Evolutionary conservation across 2,329 filamentous ascomycete species (phyloP).

Genomic region (Aulographum hederae): DNA sequence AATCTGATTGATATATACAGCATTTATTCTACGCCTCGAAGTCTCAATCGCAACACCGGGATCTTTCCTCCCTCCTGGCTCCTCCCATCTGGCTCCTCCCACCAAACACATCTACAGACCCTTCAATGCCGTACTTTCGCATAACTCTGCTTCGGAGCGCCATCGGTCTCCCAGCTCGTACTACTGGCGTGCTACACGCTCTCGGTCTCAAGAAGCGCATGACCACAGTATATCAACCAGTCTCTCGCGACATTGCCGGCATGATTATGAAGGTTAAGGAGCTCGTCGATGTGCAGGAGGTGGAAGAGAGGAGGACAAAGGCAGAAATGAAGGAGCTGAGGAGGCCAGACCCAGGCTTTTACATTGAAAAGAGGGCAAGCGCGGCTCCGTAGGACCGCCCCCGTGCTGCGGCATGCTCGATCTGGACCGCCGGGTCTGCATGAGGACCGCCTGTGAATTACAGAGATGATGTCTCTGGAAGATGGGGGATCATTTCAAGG

Average conservation of each 20-base stretch:
- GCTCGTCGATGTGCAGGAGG: slow-evolving; percentile 66
- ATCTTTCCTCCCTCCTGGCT: too few species aligned
- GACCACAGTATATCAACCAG: slow-evolving; percentile 78
- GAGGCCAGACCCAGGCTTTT: slow-evolving; percentile 65
- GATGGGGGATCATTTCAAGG: too few species aligned
- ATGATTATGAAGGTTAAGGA: slow-evolving; percentile 93
- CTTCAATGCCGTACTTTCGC: slow-evolving; percentile 64
- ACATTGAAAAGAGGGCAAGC: slow-evolving; percentile 45
- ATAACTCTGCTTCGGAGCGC: slow-evolving; percentile 79
- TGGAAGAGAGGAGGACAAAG: slow-evolving; percentile 44
- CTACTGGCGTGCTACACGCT: slow-evolving; percentile 62
- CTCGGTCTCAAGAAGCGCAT: slow-evolving; percentile 72
- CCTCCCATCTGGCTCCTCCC: too few species aligned
- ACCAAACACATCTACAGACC: slow-evolving; percentile 3
- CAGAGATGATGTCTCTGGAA: too few species aligned
- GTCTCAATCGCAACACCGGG: too few species aligned
- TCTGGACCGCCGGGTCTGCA: too few species aligned
- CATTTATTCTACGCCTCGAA: too few species aligned
- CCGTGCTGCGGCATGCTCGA: too few species aligned
- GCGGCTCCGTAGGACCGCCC: too few species aligned
- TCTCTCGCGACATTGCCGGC: slow-evolving; percentile 62
- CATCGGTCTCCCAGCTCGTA: slow-evolving; percentile 67
- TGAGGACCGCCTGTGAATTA: too few species aligned
- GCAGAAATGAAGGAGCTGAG: slow-evolving; percentile 52
- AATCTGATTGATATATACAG: too few species aligned